phyloP scores from a whole-genome alignment of 164 flowering plant genomes.

The Tetrastigma voinierianum region DNA sequence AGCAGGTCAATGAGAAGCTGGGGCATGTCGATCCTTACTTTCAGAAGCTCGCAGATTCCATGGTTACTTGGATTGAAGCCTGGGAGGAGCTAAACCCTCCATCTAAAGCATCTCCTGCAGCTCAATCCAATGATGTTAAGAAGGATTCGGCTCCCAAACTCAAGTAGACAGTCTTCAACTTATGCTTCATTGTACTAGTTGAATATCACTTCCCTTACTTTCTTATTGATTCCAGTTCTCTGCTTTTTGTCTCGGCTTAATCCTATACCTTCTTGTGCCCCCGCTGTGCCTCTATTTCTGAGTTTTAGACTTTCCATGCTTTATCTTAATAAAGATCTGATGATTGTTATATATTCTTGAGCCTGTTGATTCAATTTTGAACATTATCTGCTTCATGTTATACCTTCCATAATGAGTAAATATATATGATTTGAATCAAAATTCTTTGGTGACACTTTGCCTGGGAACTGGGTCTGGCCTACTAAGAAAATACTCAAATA shows the following conservation, averaged over 20 bases:
- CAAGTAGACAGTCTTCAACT: constrained; percentile 9
- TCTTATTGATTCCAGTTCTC: neutral
- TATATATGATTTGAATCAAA: no score
- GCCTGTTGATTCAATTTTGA: no score
- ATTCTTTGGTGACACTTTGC: no score
- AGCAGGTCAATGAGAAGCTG: constrained; percentile 46
- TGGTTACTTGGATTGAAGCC: constrained; percentile 59
- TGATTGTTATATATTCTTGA: no score
- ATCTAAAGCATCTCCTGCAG: constrained; percentile 7
- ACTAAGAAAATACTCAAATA: no score
- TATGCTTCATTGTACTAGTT: neutral
- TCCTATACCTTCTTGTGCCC: neutral
- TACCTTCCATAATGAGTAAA: no score
- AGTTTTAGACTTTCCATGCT: no score
- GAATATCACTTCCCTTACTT: neutral
- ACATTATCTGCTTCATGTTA: no score
- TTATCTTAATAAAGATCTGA: no score
- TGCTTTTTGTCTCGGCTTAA: neutral
- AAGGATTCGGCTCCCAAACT: constrained; percentile 10
- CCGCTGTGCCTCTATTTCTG: neutral
- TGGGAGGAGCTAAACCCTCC: constrained; percentile 52
- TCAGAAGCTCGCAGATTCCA: constrained; percentile 45
- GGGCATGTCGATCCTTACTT: constrained; percentile 48
- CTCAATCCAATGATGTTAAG: constrained; percentile 8
- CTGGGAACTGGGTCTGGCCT: no score